Evolutionary conservation across 306 rosid genomes (phyloP).

Genomic region (Cucumis sativus): Cucumber_9930_V3 NC_026657.2:13376001-13376500

Average conservation of each 20-base stretch:
- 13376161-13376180: neutral
- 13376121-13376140: neutral
- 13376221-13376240: slow-evolving; percentile 9
- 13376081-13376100: neutral
- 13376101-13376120: neutral
- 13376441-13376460: slow-evolving; percentile 5
- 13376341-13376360: slow-evolving; percentile 12
- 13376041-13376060: neutral
- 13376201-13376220: neutral
- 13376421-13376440: slow-evolving; percentile 16
- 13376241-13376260: slow-evolving; percentile 5
- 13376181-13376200: neutral
- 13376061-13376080: neutral
- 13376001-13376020: slow-evolving; percentile 30
- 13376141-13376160: neutral
- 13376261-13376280: neutral
- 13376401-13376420: slow-evolving; percentile 5
- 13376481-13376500: too few relatives aligned
- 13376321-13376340: slow-evolving; percentile 14
- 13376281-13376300: slow-evolving; percentile 9
- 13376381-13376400: neutral
- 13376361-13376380: slow-evolving; percentile 12
- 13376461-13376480: neutral
- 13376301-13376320: slow-evolving; percentile 11
- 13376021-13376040: neutral